These are phyloP conservation scores for Irpex sp. DNA, from an alignment of 1,284 basidiomycete genomes.

Conservation along the genomic window DNA sequence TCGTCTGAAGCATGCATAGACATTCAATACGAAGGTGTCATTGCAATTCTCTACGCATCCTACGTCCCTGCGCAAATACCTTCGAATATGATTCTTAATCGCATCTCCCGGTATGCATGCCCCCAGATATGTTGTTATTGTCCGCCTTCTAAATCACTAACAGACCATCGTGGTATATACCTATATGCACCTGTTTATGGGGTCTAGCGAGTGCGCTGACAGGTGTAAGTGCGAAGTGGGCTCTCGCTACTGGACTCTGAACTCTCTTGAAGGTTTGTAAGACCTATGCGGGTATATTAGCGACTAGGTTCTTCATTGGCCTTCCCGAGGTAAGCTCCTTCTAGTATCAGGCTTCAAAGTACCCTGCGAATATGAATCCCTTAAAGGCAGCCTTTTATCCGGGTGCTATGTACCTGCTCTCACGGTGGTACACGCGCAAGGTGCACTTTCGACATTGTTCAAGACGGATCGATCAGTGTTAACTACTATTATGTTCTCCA, in stretches of 20 bases:
- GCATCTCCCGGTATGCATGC: not conserved
- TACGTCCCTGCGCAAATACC: slow-evolving; percentile 63
- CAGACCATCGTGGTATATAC: slow-evolving; percentile 64
- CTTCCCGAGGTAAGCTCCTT: slow-evolving; percentile 47
- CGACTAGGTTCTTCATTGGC: slow-evolving; percentile 59
- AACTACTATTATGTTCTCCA: slow-evolving; percentile 17
- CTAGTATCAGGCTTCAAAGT: not conserved
- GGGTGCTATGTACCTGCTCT: slow-evolving; percentile 59
- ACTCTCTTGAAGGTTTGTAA: slow-evolving; percentile 41
- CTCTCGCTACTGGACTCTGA: too few relatives aligned
- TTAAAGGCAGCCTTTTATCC: slow-evolving; percentile 61
- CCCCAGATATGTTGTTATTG: not conserved
- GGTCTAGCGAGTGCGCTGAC: slow-evolving; percentile 60
- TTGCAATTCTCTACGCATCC: slow-evolving; percentile 58
- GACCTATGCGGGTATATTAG: slow-evolving; percentile 53
- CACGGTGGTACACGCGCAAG: slow-evolving; percentile 65
- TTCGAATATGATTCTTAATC: slow-evolving; percentile 47
- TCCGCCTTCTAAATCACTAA: not conserved
- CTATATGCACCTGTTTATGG: slow-evolving; percentile 56
- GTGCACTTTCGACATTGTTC: slow-evolving; percentile 22
- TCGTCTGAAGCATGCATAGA: slow-evolving; percentile 30
- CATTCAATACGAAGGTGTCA: slow-evolving; percentile 55
- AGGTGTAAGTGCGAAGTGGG: slow-evolving; percentile 35
- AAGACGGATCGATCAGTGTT: too few relatives aligned
- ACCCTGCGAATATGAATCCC: not conserved